These are phyloP conservation scores for Sanguinoderma infundibulare DNA, from an alignment of 1,284 basidiomycete species.

Conservation along the genomic window DNA sequence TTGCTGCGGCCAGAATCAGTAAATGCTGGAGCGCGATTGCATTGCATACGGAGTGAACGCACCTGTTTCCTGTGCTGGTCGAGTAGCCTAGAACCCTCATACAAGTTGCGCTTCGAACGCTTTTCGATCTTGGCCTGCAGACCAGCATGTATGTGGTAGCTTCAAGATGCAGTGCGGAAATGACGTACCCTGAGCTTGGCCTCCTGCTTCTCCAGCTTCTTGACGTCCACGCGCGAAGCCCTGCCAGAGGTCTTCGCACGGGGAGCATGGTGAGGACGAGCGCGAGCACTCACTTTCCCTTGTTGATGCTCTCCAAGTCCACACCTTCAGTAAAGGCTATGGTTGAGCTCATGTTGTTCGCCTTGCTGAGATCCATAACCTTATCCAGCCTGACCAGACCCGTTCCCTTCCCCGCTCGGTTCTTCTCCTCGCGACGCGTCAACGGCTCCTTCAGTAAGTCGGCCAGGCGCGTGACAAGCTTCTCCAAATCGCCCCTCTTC, in stretches of 20 bases:
- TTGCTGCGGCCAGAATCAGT: constrained; percentile 56
- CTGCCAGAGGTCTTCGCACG: constrained; percentile 41
- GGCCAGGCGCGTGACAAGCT: constrained; percentile 71
- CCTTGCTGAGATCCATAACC: constrained; percentile 93
- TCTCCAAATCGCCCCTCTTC: constrained; percentile 44
- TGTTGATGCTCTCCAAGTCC: constrained; percentile 92
- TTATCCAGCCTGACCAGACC: constrained; percentile 84
- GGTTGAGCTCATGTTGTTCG: constrained; percentile 82
- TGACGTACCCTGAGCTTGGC: constrained; percentile 84
- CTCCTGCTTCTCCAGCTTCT: constrained; percentile 98
- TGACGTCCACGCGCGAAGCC: constrained; percentile 95
- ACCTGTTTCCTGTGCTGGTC: constrained; percentile 93
- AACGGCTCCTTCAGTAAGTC: constrained; percentile 71
- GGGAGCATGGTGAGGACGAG: neutral
- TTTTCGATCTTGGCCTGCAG: constrained; percentile 94
- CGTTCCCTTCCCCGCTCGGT: constrained; percentile 53
- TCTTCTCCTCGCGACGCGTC: constrained; percentile 58
- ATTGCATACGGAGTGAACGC: constrained; percentile 21
- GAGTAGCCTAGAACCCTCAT: constrained; percentile 95
- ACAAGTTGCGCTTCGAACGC: constrained; percentile 85
- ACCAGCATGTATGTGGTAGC: neutral
- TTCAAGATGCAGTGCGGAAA: neutral
- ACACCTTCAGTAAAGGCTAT: constrained; percentile 87
- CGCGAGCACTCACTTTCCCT: constrained; percentile 78
- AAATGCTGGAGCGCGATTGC: neutral